phyloP scores from a whole-genome alignment of 805 yeast genomes.

The Candida jianshihensis region DNA sequence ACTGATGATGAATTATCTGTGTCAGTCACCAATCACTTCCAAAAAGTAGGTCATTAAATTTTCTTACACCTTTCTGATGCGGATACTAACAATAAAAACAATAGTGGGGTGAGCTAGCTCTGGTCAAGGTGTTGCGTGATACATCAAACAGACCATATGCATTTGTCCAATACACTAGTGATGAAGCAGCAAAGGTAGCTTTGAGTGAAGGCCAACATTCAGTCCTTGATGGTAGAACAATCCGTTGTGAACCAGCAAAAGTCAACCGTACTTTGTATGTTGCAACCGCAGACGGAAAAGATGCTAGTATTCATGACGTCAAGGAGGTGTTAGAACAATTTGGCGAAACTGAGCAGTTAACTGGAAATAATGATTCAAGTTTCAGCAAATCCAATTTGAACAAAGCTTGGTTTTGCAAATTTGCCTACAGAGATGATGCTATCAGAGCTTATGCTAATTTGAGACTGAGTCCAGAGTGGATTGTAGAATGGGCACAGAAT shows the following conservation, averaged over 20 bases:
- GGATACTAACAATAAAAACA: conserved; percentile 2
- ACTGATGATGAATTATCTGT: conserved; percentile 66
- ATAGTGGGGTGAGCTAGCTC: conserved; percentile 61
- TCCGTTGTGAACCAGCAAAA: conserved; percentile 86
- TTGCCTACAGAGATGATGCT: conserved; percentile 81
- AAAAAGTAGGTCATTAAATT: conserved; percentile 29
- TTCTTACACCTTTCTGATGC: no score
- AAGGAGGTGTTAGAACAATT: conserved; percentile 36
- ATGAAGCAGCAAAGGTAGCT: conserved; percentile 63
- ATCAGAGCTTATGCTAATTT: conserved; percentile 73
- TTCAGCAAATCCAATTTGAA: conserved; percentile 23
- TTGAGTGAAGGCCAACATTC: conserved; percentile 63
- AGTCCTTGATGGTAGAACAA: conserved; percentile 60
- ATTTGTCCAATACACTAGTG: conserved; percentile 77
- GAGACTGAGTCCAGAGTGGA: conserved; percentile 46
- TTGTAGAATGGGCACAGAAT: conserved; percentile 83
- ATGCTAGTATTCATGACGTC: conserved; percentile 28
- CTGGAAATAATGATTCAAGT: conserved; percentile 31
- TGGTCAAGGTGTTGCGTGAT: conserved; percentile 81
- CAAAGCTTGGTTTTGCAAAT: conserved; percentile 67
- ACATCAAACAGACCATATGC: conserved; percentile 83
- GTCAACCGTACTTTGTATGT: conserved; percentile 82
- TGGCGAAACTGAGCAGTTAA: conserved; percentile 73
- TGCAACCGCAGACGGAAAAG: conserved; percentile 27
- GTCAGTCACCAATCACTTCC: conserved; percentile 64